These are phyloP conservation scores for Alternaria tenuissima DNA, from an alignment of 2,329 filamentous ascomycete genomes.

Conservation along the genomic window DNA sequence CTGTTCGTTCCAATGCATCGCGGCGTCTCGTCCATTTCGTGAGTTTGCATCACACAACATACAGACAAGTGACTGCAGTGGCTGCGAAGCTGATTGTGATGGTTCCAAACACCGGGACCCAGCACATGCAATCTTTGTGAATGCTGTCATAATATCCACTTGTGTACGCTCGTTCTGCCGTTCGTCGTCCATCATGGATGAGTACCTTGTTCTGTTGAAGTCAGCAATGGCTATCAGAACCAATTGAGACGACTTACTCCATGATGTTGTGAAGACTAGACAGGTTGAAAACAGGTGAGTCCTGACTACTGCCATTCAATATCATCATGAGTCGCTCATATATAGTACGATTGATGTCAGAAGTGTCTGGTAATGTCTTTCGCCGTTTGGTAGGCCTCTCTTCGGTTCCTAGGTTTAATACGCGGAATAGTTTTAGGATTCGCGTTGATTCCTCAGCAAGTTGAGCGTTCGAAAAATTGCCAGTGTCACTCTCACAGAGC, in stretches of 20 bases:
- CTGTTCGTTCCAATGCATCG: slow-evolving; percentile 37
- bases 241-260: slow-evolving; percentile 27
- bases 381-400: slow-evolving; percentile 43
- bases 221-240: slow-evolving; percentile 14
- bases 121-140: slow-evolving; percentile 47
- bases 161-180: slow-evolving; percentile 30
- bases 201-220: slow-evolving; percentile 34
- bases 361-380: slow-evolving; percentile 27
- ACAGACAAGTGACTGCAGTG: slow-evolving; percentile 30
- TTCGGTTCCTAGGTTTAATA: slow-evolving; percentile 26
- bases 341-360: slow-evolving; percentile 16
- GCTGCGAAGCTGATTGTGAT: background rate
- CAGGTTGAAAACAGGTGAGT: slow-evolving; percentile 31
- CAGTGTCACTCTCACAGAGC: slow-evolving; percentile 29
- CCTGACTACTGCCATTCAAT: slow-evolving; percentile 36
- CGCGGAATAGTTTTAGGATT: slow-evolving; percentile 27
- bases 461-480: slow-evolving; percentile 33
- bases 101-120: slow-evolving; percentile 34
- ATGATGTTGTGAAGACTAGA: slow-evolving; percentile 36
- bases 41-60: slow-evolving; percentile 34
- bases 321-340: slow-evolving; percentile 33
- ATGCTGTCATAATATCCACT: slow-evolving; percentile 36
- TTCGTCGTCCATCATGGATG: slow-evolving; percentile 22
- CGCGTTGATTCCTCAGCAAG: slow-evolving; percentile 31
- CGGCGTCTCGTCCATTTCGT: background rate